Conservation (phyloP, 23 red algal genomes). For the Gracilaria gracilis region DNA sequence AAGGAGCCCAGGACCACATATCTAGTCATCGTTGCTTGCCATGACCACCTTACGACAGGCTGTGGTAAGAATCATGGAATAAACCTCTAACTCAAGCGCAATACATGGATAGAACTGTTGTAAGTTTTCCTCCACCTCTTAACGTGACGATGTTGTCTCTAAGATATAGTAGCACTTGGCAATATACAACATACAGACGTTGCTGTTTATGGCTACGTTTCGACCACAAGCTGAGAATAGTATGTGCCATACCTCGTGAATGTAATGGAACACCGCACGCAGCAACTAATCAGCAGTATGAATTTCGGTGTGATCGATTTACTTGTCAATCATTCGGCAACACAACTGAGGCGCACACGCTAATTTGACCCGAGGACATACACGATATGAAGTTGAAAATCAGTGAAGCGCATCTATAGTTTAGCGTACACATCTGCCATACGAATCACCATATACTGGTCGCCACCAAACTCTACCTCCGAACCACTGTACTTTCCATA, state of each 20-base stretch:
- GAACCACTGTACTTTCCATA: slow-evolving; percentile 88
- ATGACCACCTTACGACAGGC: no score
- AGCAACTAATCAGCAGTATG: slow-evolving; percentile 3
- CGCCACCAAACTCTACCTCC: slow-evolving; percentile 85
- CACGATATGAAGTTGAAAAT: slow-evolving; percentile 8
- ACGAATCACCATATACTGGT: slow-evolving; percentile 83
- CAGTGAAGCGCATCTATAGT: slow-evolving; percentile 10
- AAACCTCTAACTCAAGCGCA: no score
- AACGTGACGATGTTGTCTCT: no score
- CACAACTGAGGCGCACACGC: not conserved
- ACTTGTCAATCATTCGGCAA: not conserved
- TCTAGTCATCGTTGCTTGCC: no score
- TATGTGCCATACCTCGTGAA: no score
- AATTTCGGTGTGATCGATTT: not conserved
- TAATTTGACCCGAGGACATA: not conserved
- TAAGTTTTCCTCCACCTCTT: no score
- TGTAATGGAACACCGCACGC: not conserved
- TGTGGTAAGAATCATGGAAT: no score
- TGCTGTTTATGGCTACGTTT: not conserved
- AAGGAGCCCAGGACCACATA: no score
- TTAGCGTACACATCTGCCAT: slow-evolving; percentile 86
- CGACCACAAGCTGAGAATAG: not conserved
- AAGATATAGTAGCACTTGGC: no score
- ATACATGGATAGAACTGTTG: no score
- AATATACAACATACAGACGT: no score